Percentiles rank a stretch among this genome's conserved stretches.
These are phyloP conservation scores for Fomitopsis serialis DNA, from an alignment of 768 basidiomycete genomes.

Conservation along the genomic window DNA sequence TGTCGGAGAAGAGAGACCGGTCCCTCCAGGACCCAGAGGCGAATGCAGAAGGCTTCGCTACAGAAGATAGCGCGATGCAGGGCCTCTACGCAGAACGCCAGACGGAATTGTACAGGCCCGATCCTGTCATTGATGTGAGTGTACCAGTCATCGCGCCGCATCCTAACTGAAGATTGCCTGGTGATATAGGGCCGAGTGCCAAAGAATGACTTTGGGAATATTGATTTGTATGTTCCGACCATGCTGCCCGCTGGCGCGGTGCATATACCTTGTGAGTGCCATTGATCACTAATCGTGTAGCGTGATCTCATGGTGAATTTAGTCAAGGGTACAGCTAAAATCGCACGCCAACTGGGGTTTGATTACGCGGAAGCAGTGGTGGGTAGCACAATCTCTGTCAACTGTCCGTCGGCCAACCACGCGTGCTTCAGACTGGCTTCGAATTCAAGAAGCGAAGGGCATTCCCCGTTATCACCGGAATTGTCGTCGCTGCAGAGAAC, in stretches of 20 bases:
- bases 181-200: slow-evolving; percentile 76
- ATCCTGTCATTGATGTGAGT: slow-evolving; percentile 80
- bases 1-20: slow-evolving; percentile 32
- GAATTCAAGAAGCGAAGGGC: slow-evolving; percentile 94
- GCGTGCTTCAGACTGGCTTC: slow-evolving; percentile 73
- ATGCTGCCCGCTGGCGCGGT: slow-evolving; percentile 89
- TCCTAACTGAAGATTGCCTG: background rate
- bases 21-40: slow-evolving; percentile 27
- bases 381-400: slow-evolving; percentile 25
- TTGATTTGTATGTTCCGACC: slow-evolving; percentile 90
- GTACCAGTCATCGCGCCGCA: background rate
- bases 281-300: background rate
- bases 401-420: slow-evolving; percentile 9
- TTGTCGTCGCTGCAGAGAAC: slow-evolving; percentile 83
- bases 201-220: slow-evolving; percentile 95
- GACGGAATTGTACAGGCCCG: slow-evolving; percentile 76
- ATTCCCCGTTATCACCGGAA: slow-evolving; percentile 75
- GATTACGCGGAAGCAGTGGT: slow-evolving; percentile 96
- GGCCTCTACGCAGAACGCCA: slow-evolving; percentile 82
- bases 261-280: slow-evolving; percentile 83
- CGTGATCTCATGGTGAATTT: background rate
- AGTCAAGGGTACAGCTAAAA: slow-evolving; percentile 78
- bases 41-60: slow-evolving; percentile 25
- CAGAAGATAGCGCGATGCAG: slow-evolving; percentile 63
- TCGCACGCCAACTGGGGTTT: slow-evolving; percentile 81